Evolutionary conservation across 2,329 filamentous ascomycete species (phyloP).

Genomic region (Paraphoma chrysanthemicola): DNA sequence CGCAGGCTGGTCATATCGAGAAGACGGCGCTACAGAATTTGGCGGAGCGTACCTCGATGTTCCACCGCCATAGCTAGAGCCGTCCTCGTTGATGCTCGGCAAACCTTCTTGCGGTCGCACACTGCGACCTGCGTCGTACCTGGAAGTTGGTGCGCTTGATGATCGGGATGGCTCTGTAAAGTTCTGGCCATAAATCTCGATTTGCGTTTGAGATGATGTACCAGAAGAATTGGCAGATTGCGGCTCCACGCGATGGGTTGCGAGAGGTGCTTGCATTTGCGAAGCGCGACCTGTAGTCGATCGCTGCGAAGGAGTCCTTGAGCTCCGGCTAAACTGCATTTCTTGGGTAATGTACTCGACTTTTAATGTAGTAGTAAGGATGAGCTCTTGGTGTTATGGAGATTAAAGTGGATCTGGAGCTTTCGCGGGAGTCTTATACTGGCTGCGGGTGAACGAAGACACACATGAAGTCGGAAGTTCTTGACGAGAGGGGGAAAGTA

Average conservation of each 20-base stretch:
- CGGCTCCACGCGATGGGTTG: not conserved
- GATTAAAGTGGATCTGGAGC: too few species aligned
- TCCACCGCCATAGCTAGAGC: too few species aligned
- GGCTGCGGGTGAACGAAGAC: too few species aligned
- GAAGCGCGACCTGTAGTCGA: not conserved
- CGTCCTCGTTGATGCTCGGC: too few species aligned
- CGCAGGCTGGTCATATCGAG: too few species aligned
- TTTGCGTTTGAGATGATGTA: not conserved
- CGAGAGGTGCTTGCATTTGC: not conserved
- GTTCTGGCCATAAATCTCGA: not conserved
- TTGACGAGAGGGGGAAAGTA: too few species aligned
- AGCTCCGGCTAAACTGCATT: not conserved
- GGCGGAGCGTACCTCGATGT: not conserved
- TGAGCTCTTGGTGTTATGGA: too few species aligned
- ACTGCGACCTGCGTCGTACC: not conserved
- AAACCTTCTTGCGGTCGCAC: too few species aligned
- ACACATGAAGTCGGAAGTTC: too few species aligned
- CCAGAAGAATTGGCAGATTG: not conserved
- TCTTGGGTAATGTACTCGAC: too few species aligned
- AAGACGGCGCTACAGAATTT: not conserved
- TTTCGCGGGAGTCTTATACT: too few species aligned
- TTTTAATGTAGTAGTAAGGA: too few species aligned
- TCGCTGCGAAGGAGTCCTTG: not conserved
- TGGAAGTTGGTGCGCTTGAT: not conserved
- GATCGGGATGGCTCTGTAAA: not conserved